Evolutionary conservation across 2,329 filamentous ascomycete genomes (phyloP).

Genomic region (Cercospora zeae-maydis): DNA sequence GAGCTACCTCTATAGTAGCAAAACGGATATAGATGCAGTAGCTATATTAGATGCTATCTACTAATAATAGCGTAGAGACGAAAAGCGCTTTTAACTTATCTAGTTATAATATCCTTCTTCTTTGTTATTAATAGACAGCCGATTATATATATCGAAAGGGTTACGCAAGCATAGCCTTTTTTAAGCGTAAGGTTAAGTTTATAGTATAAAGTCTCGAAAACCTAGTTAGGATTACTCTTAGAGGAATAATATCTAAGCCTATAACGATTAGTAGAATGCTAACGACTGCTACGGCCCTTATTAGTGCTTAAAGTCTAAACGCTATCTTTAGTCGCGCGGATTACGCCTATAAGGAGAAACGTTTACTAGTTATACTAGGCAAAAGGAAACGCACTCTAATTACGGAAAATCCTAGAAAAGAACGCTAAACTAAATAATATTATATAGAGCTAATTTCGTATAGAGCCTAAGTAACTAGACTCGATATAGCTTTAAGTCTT

Average conservation of each 20-base stretch:
- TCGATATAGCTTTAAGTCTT: not conserved
- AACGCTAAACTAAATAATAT: not conserved
- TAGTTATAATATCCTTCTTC: not conserved
- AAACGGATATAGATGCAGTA: not conserved
- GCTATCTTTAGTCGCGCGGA: conserved; percentile 7
- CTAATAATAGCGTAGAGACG: not conserved
- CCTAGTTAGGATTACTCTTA: not conserved
- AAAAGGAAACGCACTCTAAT: not conserved
- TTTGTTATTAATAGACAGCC: not conserved
- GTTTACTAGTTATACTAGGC: not conserved
- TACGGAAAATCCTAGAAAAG: not conserved
- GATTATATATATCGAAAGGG: not conserved
- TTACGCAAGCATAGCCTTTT: not conserved
- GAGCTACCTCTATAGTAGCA: not conserved
- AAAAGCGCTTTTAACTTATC: not conserved
- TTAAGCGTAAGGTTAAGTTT: not conserved
- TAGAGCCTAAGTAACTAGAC: not conserved
- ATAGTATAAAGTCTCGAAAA: not conserved
- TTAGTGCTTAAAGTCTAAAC: not conserved
- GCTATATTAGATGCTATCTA: conserved; percentile 1
- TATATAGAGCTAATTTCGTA: not conserved
- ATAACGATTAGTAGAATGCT: conserved; percentile 5
- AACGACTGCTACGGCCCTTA: not conserved
- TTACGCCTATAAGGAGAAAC: not conserved
- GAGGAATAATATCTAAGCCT: conserved; percentile 2